Evolutionary conservation across 2,329 filamentous ascomycete species (phyloP).

Genomic region (Aspergillus fischeri): DNA sequence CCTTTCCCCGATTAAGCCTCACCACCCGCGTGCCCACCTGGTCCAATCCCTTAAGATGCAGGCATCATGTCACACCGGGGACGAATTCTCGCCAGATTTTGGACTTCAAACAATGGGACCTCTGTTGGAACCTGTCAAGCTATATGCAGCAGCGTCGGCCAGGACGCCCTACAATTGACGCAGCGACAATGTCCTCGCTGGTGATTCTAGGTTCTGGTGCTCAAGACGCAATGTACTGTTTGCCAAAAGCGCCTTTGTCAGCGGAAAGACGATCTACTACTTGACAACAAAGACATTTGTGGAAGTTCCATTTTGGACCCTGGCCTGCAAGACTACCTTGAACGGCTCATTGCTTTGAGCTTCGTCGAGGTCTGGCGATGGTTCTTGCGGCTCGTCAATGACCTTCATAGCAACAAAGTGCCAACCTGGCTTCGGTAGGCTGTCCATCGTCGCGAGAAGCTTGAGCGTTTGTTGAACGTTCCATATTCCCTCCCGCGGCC

Average conservation of each 20-base stretch:
- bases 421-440: neutral
- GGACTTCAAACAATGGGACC: neutral
- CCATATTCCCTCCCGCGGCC: conserved; percentile 8
- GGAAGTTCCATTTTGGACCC: neutral
- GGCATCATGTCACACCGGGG: neutral
- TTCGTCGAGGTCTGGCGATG: conserved; percentile 1
- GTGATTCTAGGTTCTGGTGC: neutral
- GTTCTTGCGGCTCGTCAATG: conserved; percentile 5
- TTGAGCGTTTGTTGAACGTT: conserved; percentile 4
- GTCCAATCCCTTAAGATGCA: neutral
- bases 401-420: neutral
- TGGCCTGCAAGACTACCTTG: conserved; percentile 1
- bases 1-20: neutral
- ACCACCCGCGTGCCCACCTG: neutral
- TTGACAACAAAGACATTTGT: neutral
- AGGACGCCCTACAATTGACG: neutral
- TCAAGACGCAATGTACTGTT: neutral
- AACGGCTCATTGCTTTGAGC: conserved; percentile 2
- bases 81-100: neutral
- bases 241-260: neutral
- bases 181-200: neutral
- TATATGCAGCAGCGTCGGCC: neutral
- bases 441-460: conserved; percentile 6
- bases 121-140: neutral
- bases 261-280: neutral